phyloP scores from a whole-genome alignment of 2,329 filamentous ascomycete genomes.

The Cytospora paraplurivora region DNA sequence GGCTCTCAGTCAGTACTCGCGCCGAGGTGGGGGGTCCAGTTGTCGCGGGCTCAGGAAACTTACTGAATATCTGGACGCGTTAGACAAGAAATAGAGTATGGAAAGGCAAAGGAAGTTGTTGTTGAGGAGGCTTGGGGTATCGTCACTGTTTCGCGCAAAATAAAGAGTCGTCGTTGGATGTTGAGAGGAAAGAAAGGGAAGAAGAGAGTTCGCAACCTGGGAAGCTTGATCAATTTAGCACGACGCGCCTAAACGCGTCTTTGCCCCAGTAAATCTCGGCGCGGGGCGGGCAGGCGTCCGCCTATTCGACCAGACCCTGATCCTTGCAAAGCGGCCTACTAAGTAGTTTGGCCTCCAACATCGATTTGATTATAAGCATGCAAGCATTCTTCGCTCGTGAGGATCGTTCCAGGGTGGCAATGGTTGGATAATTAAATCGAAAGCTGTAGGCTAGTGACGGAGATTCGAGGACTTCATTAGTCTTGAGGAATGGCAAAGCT shows the following conservation, averaged over 20 bases:
- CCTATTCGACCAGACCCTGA: not conserved
- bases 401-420: too few species aligned
- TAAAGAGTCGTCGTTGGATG: conserved; percentile 3
- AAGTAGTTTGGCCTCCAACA: too few species aligned
- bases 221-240: conserved; percentile 15
- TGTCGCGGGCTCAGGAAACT: conserved; percentile 14
- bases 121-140: not conserved
- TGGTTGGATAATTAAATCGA: too few species aligned
- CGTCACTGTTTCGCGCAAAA: conserved; percentile 2
- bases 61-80: conserved; percentile 30
- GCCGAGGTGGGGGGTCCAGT: conserved; percentile 21
- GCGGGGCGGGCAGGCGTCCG: not conserved
- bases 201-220: conserved; percentile 13
- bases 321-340: not conserved
- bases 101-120: not conserved
- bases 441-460: too few species aligned
- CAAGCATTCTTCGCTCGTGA: too few species aligned
- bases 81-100: conserved; percentile 2
- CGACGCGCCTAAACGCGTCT: conserved; percentile 19
- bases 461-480: too few species aligned
- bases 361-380: too few species aligned
- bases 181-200: conserved; percentile 9
- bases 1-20: conserved; percentile 41
- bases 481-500: too few species aligned
- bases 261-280: not conserved